Base-by-base conservation (phyloP, 2,329 filamentous ascomycete species). In the Paecilomyces sp. region DNA sequence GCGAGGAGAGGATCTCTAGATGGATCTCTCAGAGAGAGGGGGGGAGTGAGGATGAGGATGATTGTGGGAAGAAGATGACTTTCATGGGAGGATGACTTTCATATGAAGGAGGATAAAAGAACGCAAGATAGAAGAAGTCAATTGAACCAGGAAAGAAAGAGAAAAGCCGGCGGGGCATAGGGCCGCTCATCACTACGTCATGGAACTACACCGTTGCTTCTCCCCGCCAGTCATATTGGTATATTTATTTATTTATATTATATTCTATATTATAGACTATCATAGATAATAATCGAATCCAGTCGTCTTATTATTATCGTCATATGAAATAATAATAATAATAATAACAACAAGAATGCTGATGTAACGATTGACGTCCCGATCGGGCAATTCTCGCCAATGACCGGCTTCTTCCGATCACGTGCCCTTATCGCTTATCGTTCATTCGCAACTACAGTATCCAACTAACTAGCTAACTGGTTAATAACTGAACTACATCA, bases 171-270 rank as follows among this genome's bases (percentile, higher is more conserved):
- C 51, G 51, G 51, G 28, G 24, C 22, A 52, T 51, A 41, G 24
- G 50, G 36, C 18, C n/a, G 54, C 61, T 71, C 68, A 72, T 67
- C 63, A 61, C 67, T 70, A 73, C 70, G 70, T 73, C 70, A 72
- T 72, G 68, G 25, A 28, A 22, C 22, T 22, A 22, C 22, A 22
- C 22, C 22, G 22, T 28, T 28, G 22, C 22, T 28, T 28, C 25
- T 28, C 25, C 25, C 25, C 25, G 25, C 25, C 25, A 28, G 25
- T 28, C 25, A 28, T 28, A 6, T 28, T 28, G 22, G 22, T 22
- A 22, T 22, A 22, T 28, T 28, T 28, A 28, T 22, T 22, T 22
- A 22, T 22, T 22, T 22, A 22, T 22, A 22, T 22, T 22, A 22
- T 22, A 22, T 22, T 22, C 22, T 22, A 22, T 22, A 22, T 22